A percentile compares a stretch with the other conserved stretches of the same genome.
Evolutionary conservation across 306 rosid genomes (phyloP).

Genomic region (Citrullus mucosospermus): DNA sequence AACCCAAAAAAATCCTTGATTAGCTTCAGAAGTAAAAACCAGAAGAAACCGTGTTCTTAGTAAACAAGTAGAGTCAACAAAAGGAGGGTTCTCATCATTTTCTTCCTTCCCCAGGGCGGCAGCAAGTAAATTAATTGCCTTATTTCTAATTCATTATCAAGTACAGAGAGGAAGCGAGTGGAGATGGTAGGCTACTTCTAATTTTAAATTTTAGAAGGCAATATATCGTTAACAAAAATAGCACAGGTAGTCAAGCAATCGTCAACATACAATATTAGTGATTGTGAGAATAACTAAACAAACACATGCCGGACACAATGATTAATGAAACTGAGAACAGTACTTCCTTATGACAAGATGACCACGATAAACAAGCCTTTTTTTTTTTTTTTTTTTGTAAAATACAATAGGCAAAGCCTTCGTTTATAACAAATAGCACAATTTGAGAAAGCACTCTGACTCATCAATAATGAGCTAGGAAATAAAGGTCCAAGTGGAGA

Average conservation of each 20-base stretch:
- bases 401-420: neutral
- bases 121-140: neutral
- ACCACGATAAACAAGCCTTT: neutral
- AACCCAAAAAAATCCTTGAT: slow-evolving; percentile 1
- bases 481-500: neutral
- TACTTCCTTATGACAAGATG: neutral
- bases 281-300: neutral
- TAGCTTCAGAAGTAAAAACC: slow-evolving; percentile 4
- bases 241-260: neutral
- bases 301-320: neutral
- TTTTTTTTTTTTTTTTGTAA: too few species aligned
- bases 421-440: neutral
- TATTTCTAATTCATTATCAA: neutral
- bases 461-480: neutral
- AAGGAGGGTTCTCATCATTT: neutral
- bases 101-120: neutral
- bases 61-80: neutral
- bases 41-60: neutral
- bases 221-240: neutral
- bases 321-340: neutral
- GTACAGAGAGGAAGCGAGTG: neutral
- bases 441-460: neutral
- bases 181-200: neutral
- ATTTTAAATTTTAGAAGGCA: neutral
- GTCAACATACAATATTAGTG: neutral